phyloP scores from a whole-genome alignment of 306 rosid genomes.

The Quercus alba region DNA sequence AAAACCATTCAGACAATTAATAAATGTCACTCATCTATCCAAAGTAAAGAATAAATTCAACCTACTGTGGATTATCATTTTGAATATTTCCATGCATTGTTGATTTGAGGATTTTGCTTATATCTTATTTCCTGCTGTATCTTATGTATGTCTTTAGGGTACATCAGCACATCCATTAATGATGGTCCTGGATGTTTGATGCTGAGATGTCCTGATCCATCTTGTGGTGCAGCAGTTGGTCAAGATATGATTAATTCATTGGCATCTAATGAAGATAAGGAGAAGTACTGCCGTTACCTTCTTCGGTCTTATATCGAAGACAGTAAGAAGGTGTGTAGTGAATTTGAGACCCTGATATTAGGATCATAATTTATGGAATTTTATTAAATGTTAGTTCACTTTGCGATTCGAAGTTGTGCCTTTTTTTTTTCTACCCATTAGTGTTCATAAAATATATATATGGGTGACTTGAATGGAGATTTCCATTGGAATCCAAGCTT shows the following conservation, averaged over 20 bases:
- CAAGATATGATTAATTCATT: conserved; percentile 60
- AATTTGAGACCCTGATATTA: conserved; percentile 4
- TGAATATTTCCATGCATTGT: conserved; percentile 8
- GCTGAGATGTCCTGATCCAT: conserved; percentile 79
- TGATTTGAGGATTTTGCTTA: conserved; percentile 5
- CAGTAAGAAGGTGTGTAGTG: conserved; percentile 45
- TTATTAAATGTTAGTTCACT: neutral
- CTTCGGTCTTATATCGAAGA: conserved; percentile 75
- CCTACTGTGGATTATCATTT: neutral
- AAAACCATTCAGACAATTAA: neutral
- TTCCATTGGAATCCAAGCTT: too few species aligned
- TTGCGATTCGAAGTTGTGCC: neutral
- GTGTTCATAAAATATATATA: too few species aligned
- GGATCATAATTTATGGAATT: conserved; percentile 9
- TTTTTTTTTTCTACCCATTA: neutral
- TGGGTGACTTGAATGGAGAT: too few species aligned
- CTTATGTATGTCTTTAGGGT: conserved; percentile 24
- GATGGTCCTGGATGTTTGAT: conserved; percentile 82
- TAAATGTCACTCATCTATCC: neutral
- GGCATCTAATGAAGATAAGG: conserved; percentile 43
- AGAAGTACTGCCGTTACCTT: conserved; percentile 65
- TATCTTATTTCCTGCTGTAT: neutral
- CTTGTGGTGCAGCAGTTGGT: conserved; percentile 69
- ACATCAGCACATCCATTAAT: conserved; percentile 62
- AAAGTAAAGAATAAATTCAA: neutral